Conservation (phyloP, 805 yeast species). For the Schizosaccharomyces osmophilus region DNA sequence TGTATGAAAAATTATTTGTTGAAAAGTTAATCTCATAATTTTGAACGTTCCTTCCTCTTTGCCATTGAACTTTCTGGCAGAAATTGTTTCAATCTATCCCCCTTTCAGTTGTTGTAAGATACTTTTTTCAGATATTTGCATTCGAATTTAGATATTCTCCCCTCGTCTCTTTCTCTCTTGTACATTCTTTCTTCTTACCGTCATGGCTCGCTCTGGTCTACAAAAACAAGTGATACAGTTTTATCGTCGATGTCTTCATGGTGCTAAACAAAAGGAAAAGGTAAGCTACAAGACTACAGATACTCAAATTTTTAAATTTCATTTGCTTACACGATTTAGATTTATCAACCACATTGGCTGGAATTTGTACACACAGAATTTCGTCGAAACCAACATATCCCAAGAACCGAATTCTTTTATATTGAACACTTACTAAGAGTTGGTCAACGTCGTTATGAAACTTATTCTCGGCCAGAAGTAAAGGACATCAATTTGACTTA, state of each 20-base stretch:
- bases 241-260: background rate
- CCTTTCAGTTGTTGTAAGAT: too few relatives aligned
- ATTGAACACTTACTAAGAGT: background rate
- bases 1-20: too few relatives aligned
- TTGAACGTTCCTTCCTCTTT: too few relatives aligned
- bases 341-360: background rate
- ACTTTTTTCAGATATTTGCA: too few relatives aligned
- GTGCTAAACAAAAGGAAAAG: background rate
- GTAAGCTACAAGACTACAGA: background rate
- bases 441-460: background rate
- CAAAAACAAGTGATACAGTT: background rate
- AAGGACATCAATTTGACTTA: background rate
- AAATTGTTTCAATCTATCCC: too few relatives aligned
- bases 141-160: too few relatives aligned
- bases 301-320: background rate
- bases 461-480: constrained; percentile 1
- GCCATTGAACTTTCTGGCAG: too few relatives aligned
- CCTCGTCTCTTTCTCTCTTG: background rate
- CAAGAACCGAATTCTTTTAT: background rate
- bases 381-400: background rate
- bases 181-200: too few relatives aligned
- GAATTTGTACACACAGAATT: background rate
- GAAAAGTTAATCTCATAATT: too few relatives aligned
- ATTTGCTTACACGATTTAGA: background rate
- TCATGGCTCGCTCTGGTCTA: background rate